Percentiles rank a stretch among this genome's conserved stretches.
phyloP scores from a whole-genome alignment of 768 basidiomycete species.

The Amyloporia xantha region DNA sequence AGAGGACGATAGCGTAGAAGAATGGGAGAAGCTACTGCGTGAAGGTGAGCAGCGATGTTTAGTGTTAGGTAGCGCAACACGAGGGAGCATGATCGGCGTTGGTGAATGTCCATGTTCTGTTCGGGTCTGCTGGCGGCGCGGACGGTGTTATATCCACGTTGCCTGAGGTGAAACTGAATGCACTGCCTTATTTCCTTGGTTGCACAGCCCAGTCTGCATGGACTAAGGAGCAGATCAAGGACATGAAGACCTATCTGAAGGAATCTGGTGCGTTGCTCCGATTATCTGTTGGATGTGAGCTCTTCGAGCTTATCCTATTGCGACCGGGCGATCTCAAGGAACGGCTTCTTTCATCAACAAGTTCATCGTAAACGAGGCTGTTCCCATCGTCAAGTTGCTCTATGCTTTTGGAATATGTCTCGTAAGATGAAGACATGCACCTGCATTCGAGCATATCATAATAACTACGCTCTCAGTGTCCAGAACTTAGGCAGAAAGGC shows the following conservation, averaged over 20 bases:
- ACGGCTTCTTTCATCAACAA: constrained; percentile 66
- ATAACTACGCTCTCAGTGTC: constrained; percentile 38
- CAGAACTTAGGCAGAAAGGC: constrained; percentile 50
- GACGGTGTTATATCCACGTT: background rate
- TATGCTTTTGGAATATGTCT: constrained; percentile 70
- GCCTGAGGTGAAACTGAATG: too few relatives aligned
- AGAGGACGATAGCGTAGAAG: constrained; percentile 19
- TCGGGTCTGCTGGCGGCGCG: background rate
- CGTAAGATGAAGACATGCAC: constrained; percentile 31
- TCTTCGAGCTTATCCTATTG: constrained; percentile 27
- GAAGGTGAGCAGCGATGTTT: constrained; percentile 41
- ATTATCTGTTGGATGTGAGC: background rate
- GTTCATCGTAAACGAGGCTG: constrained; percentile 52
- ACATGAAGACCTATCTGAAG: constrained; percentile 63
- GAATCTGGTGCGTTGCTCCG: constrained; percentile 56
- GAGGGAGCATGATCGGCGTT: too few relatives aligned
- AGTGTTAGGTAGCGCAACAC: too few relatives aligned
- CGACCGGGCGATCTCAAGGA: constrained; percentile 41
- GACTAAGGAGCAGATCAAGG: constrained; percentile 54
- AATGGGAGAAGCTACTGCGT: constrained; percentile 30
- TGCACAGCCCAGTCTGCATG: constrained; percentile 38
- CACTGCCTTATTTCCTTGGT: too few relatives aligned
- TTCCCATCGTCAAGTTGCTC: constrained; percentile 60
- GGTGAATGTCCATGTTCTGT: too few relatives aligned
- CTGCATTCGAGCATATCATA: background rate